These are phyloP conservation scores for Adansonia rubrostipa DNA, from an alignment of 441 rosid species.

Conservation along the genomic window DNA sequence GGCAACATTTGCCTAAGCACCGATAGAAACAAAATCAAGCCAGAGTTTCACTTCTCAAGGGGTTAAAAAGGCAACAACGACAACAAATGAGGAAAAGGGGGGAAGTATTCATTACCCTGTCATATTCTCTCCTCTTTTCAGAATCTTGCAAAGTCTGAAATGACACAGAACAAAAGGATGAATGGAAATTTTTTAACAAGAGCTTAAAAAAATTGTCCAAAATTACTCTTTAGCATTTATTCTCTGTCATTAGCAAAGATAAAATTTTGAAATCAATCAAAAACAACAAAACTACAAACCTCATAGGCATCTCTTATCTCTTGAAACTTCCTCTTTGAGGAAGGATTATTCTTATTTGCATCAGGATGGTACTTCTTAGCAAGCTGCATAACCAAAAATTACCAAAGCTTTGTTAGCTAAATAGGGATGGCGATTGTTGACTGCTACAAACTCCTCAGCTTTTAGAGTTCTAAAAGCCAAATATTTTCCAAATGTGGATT, in stretches of 20 bases:
- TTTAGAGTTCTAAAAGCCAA: too few species aligned
- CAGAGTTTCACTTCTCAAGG: neutral
- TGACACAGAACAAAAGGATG: constrained; percentile 28
- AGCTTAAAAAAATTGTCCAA: neutral
- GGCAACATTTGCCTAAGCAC: neutral
- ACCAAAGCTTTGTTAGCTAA: neutral
- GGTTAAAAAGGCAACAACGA: neutral
- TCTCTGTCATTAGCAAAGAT: neutral
- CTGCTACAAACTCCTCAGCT: too few species aligned
- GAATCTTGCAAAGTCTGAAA: constrained; percentile 69
- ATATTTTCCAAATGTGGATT: too few species aligned
- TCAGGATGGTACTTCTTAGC: constrained; percentile 93
- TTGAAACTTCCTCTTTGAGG: constrained; percentile 83
- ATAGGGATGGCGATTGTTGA: too few species aligned
- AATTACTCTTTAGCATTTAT: neutral
- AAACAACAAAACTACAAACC: constrained; percentile 41
- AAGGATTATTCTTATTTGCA: constrained; percentile 79
- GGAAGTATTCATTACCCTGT: constrained; percentile 45
- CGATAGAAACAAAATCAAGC: neutral
- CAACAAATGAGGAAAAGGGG: constrained; percentile 3
- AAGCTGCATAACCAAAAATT: constrained; percentile 55
- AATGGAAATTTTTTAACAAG: neutral
- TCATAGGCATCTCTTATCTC: constrained; percentile 82
- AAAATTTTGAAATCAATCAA: constrained; percentile 5
- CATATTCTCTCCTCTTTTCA: constrained; percentile 71